A percentile compares a stretch with the other conserved stretches of the same genome.
These are phyloP conservation scores for Colletotrichum incanum DNA, from an alignment of 2,329 filamentous ascomycete species.

Conservation along the genomic window DNA sequence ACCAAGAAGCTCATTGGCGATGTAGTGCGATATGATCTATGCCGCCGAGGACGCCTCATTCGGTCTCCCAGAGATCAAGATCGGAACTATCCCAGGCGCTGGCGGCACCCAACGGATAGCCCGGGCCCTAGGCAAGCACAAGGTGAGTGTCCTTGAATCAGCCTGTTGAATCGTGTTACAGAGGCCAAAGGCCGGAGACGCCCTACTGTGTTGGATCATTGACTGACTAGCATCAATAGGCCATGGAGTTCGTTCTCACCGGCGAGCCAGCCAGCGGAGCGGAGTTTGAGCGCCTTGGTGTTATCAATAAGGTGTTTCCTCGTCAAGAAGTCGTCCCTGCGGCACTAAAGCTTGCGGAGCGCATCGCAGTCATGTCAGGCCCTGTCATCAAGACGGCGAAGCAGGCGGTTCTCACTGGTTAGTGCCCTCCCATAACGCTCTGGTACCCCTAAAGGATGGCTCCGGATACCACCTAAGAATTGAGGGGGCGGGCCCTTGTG, in stretches of 20 bases:
- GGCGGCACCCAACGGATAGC: conserved; percentile 60
- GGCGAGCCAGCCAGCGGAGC: conserved; percentile 55
- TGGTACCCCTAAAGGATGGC: neutral
- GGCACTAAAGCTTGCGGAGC: conserved; percentile 55
- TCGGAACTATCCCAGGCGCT: conserved; percentile 59
- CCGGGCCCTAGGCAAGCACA: conserved; percentile 58
- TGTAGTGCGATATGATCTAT: conserved; percentile 58
- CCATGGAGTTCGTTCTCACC: conserved; percentile 63
- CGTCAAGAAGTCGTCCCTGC: conserved; percentile 55
- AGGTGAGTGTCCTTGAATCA: conserved; percentile 48
- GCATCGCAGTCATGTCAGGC: conserved; percentile 57
- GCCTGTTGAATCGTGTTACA: conserved; percentile 48
- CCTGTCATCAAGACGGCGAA: conserved; percentile 60
- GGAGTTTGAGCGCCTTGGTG: conserved; percentile 57
- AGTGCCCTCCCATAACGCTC: conserved; percentile 34
- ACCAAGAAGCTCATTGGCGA: conserved; percentile 11
- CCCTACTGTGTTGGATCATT: conserved; percentile 45
- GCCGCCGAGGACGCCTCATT: conserved; percentile 55
- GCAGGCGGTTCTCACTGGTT: conserved; percentile 59
- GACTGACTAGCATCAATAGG: conserved; percentile 47
- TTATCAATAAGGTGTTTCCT: conserved; percentile 57
- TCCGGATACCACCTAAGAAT: conserved; percentile 13
- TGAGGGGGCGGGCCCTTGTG: neutral
- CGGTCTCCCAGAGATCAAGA: conserved; percentile 57
- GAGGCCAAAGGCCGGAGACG: neutral